Conservation (phyloP, 768 basidiomycete genomes). For the Boletus subparvulus region DNA sequence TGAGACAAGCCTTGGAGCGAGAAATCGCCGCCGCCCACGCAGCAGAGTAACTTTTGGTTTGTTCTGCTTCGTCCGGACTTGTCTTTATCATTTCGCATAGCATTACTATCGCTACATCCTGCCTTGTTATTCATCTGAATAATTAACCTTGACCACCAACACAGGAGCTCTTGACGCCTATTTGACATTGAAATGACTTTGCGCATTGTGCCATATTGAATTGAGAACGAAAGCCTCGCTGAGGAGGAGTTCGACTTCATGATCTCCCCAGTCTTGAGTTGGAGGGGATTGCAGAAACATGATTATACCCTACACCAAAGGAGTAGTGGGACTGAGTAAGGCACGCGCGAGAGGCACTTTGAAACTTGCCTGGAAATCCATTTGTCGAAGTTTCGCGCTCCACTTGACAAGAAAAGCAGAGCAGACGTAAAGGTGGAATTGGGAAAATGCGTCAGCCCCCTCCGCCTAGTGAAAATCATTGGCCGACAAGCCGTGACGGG, state of each 20-base stretch:
- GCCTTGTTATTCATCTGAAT: slow-evolving; percentile 12
- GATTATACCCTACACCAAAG: slow-evolving; percentile 77
- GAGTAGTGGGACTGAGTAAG: not conserved
- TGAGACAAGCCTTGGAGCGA: slow-evolving; percentile 60
- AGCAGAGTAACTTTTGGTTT: slow-evolving; percentile 9
- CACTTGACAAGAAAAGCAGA: slow-evolving; percentile 95
- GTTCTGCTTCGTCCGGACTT: not conserved
- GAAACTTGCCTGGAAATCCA: slow-evolving; percentile 92
- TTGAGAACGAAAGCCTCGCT: slow-evolving; percentile 94
- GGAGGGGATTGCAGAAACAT: slow-evolving; percentile 96
- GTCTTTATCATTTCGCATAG: slow-evolving; percentile 14
- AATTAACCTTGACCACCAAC: not conserved
- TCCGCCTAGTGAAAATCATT: slow-evolving; percentile 66
- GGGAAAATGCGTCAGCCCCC: slow-evolving; percentile 96
- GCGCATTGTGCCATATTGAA: slow-evolving; percentile 91
- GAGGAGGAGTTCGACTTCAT: slow-evolving; percentile 92
- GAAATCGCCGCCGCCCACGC: slow-evolving; percentile 53
- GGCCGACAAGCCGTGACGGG: not conserved
- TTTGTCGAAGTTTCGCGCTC: slow-evolving; percentile 89
- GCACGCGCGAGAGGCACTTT: not conserved
- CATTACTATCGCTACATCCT: slow-evolving; percentile 28
- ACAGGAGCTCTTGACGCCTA: slow-evolving; percentile 13
- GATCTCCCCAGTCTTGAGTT: slow-evolving; percentile 92
- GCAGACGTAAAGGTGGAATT: slow-evolving; percentile 98
- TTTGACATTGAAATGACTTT: slow-evolving; percentile 77